These are phyloP conservation scores for Lentinus tigrinus DNA, from an alignment of 768 basidiomycete genomes.

Conservation along the genomic window DNA sequence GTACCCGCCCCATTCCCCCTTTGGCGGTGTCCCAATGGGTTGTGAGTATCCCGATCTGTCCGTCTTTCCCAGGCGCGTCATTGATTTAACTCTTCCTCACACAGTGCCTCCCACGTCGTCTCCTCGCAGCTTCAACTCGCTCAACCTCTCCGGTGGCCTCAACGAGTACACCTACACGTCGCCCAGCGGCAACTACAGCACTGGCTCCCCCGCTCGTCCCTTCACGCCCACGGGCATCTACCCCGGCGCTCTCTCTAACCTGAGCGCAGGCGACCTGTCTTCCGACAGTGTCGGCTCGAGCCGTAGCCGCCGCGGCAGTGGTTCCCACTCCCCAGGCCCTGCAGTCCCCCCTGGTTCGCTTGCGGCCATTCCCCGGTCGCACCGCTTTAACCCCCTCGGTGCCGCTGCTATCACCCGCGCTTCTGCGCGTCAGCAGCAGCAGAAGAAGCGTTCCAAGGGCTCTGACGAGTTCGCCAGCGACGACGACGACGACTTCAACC, in stretches of 20 bases:
- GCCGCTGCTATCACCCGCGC: slow-evolving; percentile 47
- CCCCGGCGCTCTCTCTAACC: slow-evolving; percentile 69
- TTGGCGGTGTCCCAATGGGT: slow-evolving; percentile 59
- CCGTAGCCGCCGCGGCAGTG: slow-evolving; percentile 66
- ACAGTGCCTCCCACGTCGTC: slow-evolving; percentile 54
- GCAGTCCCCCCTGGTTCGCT: slow-evolving; percentile 45
- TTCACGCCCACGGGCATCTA: slow-evolving; percentile 72
- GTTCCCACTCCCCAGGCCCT: slow-evolving; percentile 51
- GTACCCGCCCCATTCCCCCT: slow-evolving; percentile 67
- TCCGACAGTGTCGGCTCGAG: slow-evolving; percentile 70
- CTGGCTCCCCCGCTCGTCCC: slow-evolving; percentile 53
- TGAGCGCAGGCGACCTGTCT: slow-evolving; percentile 68
- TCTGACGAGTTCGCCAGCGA: slow-evolving; percentile 65
- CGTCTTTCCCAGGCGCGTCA: slow-evolving; percentile 11
- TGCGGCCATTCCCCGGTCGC: slow-evolving; percentile 68
- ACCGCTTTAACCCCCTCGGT: slow-evolving; percentile 74
- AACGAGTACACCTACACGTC: slow-evolving; percentile 61
- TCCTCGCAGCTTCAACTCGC: slow-evolving; percentile 59
- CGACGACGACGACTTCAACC: slow-evolving; percentile 75
- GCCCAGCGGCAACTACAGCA: slow-evolving; percentile 49
- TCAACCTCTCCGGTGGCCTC: slow-evolving; percentile 57
- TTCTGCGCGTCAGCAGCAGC: slow-evolving; percentile 42
- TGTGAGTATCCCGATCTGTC: slow-evolving; percentile 43
- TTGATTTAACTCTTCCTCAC: slow-evolving; percentile 11
- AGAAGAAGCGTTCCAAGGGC: slow-evolving; percentile 42